phyloP scores from a whole-genome alignment of 1,284 basidiomycete species.

The Cryptococcus depauperatus region DNA sequence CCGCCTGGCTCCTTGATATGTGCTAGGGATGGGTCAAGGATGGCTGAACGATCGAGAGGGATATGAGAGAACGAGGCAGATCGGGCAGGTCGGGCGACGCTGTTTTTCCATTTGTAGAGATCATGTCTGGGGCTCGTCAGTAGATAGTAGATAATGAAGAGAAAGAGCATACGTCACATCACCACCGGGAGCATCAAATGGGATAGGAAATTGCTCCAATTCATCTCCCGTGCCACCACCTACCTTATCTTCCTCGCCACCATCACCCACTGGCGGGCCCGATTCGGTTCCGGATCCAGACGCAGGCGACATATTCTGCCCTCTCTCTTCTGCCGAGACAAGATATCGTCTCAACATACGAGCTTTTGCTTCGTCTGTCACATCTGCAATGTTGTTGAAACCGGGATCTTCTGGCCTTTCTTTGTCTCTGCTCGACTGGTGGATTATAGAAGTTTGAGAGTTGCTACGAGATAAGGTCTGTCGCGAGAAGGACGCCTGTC shows the following conservation, averaged over 20 bases:
- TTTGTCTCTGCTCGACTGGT: neutral
- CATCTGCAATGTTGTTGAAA: constrained; percentile 36
- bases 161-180: constrained; percentile 71
- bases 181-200: constrained; percentile 72
- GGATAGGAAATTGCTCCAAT: constrained; percentile 64
- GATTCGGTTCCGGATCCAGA: constrained; percentile 3
- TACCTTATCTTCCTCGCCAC: constrained; percentile 5
- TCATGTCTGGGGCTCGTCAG: constrained; percentile 56
- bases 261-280: constrained; percentile 4
- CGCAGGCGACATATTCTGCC: constrained; percentile 12
- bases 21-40: constrained; percentile 61
- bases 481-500: constrained; percentile 3
- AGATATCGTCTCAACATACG: constrained; percentile 70
- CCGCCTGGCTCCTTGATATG: constrained; percentile 91
- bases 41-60: constrained; percentile 50
- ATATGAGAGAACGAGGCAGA: constrained; percentile 62
- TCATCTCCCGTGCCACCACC: constrained; percentile 14
- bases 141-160: neutral
- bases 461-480: constrained; percentile 1
- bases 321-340: constrained; percentile 62
- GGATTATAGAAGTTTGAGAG: constrained; percentile 14
- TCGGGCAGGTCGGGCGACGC: constrained; percentile 54
- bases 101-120: constrained; percentile 87
- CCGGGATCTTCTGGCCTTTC: constrained; percentile 19
- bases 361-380: constrained; percentile 69